Percentiles rank a stretch among this genome's conserved stretches.
Conservation (phyloP, 768 basidiomycete genomes). For the Auricularia sp. region DNA sequence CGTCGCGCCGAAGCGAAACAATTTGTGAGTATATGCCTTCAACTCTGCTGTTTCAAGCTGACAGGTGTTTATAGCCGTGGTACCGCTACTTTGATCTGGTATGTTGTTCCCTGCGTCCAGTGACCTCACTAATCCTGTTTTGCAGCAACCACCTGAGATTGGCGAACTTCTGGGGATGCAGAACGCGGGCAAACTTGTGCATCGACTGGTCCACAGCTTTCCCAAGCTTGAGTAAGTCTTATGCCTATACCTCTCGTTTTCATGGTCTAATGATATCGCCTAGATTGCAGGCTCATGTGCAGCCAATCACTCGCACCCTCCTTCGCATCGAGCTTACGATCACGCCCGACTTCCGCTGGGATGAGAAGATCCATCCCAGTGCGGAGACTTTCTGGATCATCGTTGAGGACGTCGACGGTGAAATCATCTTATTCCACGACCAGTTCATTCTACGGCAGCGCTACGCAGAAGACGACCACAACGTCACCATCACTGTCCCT, state of each 20-base stretch:
- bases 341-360: conserved; percentile 97
- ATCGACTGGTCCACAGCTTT: conserved; percentile 91
- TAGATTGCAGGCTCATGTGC: conserved; percentile 88
- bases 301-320: conserved; percentile 90
- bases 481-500: conserved; percentile 86
- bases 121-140: conserved; percentile 2
- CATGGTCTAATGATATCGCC: background rate
- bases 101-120: background rate
- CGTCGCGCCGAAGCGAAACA: conserved; percentile 94
- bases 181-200: conserved; percentile 85
- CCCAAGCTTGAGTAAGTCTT: conserved; percentile 75
- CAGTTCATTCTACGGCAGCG: conserved; percentile 84
- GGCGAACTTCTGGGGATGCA: conserved; percentile 92
- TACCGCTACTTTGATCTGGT: conserved; percentile 92
- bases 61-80: conserved; percentile 54
- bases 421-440: conserved; percentile 92
- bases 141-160: conserved; percentile 71
- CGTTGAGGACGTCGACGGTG: conserved; percentile 96
- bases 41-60: conserved; percentile 4
- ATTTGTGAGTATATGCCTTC: conserved; percentile 50
- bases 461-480: conserved; percentile 90
- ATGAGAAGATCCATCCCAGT: conserved; percentile 81
- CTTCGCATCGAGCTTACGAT: conserved; percentile 90
- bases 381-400: conserved; percentile 89
- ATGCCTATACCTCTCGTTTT: background rate